phyloP scores from a whole-genome alignment of 345 rosid species.

The Luvunga scandens region DNA sequence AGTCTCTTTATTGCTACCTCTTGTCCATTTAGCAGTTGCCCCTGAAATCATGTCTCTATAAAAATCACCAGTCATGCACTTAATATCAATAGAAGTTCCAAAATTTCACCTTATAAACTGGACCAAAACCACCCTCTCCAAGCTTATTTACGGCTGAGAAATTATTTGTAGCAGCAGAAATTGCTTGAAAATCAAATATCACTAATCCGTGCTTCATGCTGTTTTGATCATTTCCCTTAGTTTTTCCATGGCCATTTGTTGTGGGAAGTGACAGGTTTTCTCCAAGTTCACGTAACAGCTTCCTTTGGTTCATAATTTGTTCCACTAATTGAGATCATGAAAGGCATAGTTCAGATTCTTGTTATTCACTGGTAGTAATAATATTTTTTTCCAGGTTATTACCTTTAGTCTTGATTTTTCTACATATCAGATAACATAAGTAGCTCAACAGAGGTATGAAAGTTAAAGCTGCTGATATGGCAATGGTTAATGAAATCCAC shows the following conservation, averaged over 20 bases:
- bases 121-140: constrained; percentile 3
- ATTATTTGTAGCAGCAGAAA: constrained; percentile 5
- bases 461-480: neutral
- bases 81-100: neutral
- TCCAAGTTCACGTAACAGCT: constrained; percentile 1
- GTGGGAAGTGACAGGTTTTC: neutral
- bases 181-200: neutral
- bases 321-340: neutral
- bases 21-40: neutral
- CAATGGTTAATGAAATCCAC: neutral
- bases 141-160: neutral
- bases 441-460: neutral
- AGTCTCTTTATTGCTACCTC: constrained; percentile 4
- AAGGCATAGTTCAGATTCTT: neutral
- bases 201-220: neutral
- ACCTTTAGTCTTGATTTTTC: neutral
- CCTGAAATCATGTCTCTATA: neutral
- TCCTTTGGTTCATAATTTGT: neutral
- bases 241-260: neutral
- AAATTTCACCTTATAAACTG: neutral
- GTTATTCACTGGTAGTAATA: neutral
- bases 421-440: neutral
- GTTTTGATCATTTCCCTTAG: neutral
- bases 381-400: neutral
- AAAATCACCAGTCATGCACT: neutral